These are phyloP conservation scores for Solanum paucissectum DNA, from an alignment of 257 asterid species.

Conservation along the genomic window DNA sequence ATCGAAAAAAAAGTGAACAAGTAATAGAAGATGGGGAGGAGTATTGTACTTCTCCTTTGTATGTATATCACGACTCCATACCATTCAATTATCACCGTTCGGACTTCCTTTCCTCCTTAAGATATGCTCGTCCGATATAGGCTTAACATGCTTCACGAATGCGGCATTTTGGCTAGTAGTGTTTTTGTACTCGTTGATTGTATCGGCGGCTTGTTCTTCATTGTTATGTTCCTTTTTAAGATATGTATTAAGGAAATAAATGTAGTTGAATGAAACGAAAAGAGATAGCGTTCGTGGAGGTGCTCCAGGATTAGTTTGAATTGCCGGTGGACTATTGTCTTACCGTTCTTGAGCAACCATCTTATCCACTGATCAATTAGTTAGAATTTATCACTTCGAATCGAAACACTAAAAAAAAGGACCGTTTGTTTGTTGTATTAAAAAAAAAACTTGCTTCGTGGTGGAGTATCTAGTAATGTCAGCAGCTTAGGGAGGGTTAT, in stretches of 20 bases:
- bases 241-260: background rate
- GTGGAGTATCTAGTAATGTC: background rate
- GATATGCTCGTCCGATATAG: background rate
- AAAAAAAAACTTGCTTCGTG: no score
- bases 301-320: background rate
- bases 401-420: no score
- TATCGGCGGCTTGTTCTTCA: fast-evolving
- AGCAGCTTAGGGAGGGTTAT: fast-evolving
- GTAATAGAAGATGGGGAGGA: background rate
- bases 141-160: background rate
- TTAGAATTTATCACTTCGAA: background rate
- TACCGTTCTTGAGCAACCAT: background rate
- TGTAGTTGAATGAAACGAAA: background rate
- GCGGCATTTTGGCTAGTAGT: background rate
- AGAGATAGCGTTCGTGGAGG: background rate
- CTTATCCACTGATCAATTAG: no score
- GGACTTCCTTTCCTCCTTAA: background rate
- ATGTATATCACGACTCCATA: background rate
- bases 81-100: background rate
- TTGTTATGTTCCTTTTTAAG: background rate
- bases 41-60: background rate
- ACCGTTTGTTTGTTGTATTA: no score
- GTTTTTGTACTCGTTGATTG: background rate
- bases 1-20: background rate
- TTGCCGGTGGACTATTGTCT: fast-evolving